Conservation (phyloP, 2,329 filamentous ascomycete genomes). For the Thelonectria discophora region DNA sequence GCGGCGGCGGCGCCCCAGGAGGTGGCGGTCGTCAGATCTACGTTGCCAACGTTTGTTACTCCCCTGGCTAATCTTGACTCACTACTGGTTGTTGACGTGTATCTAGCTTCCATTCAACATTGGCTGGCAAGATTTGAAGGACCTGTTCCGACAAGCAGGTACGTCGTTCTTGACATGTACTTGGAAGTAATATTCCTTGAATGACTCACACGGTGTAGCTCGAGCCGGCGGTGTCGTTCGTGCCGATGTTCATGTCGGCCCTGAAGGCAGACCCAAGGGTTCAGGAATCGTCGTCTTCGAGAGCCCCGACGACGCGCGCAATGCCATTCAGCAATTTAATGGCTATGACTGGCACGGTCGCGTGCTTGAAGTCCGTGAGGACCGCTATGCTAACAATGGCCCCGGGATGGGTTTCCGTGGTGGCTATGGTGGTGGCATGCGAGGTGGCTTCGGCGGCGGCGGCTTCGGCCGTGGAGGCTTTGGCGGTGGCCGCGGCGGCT, state of each 20-base stretch:
- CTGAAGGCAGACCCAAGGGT: conserved; percentile 92
- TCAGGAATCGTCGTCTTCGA: conserved; percentile 98
- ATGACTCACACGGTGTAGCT: conserved; percentile 43
- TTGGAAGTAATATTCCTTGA: conserved; percentile 2
- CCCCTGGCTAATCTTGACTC: conserved; percentile 19
- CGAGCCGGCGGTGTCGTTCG: conserved; percentile 84
- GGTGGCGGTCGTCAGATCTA: conserved; percentile 86
- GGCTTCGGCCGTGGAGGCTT: conserved; percentile 56
- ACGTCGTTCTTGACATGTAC: conserved; percentile 53
- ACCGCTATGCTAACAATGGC: conserved; percentile 83
- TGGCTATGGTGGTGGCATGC: conserved; percentile 66
- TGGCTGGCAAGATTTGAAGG: conserved; percentile 99
- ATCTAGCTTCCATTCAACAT: conserved; percentile 91
- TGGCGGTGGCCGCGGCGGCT: conserved; percentile 62
- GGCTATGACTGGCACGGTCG: conserved; percentile 99
- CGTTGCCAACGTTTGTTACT: conserved; percentile 90
- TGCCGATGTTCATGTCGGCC: conserved; percentile 92
- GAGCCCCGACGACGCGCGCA: conserved; percentile 91
- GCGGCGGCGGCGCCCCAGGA: conserved; percentile 57
- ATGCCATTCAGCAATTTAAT: conserved; percentile 97
- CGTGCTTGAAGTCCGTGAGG: conserved; percentile 91
- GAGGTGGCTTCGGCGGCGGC: conserved; percentile 68
- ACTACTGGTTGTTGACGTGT: conserved; percentile 30
- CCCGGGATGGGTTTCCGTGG: conserved; percentile 63
- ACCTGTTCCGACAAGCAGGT: conserved; percentile 98